Percentiles rank a stretch among this genome's conserved stretches.
These are phyloP conservation scores for Thelonectria olida DNA, from an alignment of 2,329 filamentous ascomycete species.

Conservation along the genomic window DNA sequence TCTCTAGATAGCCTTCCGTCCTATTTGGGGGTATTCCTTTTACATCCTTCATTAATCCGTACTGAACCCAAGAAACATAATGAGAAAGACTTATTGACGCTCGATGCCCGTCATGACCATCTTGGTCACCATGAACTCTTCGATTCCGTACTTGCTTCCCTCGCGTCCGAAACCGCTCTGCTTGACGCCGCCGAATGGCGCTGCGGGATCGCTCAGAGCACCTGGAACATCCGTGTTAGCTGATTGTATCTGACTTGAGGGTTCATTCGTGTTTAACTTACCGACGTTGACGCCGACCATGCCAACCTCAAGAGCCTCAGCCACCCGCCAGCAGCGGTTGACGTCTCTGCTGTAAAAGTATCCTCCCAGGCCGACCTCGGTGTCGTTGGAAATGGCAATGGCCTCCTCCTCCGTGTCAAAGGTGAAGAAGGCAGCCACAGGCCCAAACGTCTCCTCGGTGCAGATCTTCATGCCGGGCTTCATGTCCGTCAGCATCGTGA, in stretches of 20 bases:
- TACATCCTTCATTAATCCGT: slow-evolving; percentile 12
- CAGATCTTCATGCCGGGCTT: slow-evolving; percentile 72
- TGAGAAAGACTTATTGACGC: slow-evolving; percentile 18
- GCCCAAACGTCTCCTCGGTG: slow-evolving; percentile 77
- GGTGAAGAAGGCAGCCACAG: slow-evolving; percentile 73
- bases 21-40: slow-evolving; percentile 34
- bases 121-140: slow-evolving; percentile 77
- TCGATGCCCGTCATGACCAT: slow-evolving; percentile 51
- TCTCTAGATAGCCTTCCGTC: slow-evolving; percentile 4
- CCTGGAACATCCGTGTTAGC: slow-evolving; percentile 32
- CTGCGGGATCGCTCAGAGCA: slow-evolving; percentile 61
- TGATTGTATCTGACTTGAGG: not conserved
- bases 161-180: slow-evolving; percentile 80
- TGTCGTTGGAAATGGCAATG: slow-evolving; percentile 69
- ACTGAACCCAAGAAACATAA: slow-evolving; percentile 7
- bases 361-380: slow-evolving; percentile 75
- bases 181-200: slow-evolving; percentile 79
- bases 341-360: slow-evolving; percentile 71
- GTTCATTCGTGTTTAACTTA: slow-evolving; percentile 16
- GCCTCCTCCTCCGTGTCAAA: slow-evolving; percentile 77
- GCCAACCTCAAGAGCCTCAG: slow-evolving; percentile 58
- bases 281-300: slow-evolving; percentile 47
- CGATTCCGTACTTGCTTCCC: slow-evolving; percentile 76
- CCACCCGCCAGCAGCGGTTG: slow-evolving; percentile 51
- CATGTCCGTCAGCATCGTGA: slow-evolving; percentile 75